Conservation (phyloP, 2,329 filamentous ascomycete genomes). For the Cytospora chrysosperma region DNA sequence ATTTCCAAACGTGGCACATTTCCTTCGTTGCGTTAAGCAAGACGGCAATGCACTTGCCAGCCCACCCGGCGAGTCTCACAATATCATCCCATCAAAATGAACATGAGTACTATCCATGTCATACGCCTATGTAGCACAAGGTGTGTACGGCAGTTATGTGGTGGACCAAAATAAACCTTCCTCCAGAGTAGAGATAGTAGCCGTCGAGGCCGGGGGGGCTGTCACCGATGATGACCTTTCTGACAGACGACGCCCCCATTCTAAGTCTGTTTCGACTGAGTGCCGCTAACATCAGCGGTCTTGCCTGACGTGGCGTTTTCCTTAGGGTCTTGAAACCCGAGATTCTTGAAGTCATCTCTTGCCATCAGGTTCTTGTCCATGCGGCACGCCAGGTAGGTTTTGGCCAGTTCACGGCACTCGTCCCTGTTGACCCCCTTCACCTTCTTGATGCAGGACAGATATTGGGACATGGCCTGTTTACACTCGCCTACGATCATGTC, state of each 20-base stretch:
- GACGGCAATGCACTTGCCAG: background rate
- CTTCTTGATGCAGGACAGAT: conserved; percentile 83
- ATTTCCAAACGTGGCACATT: background rate
- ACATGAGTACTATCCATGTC: background rate
- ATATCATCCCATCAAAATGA: background rate
- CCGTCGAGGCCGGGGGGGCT: background rate
- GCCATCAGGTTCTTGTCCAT: conserved; percentile 99
- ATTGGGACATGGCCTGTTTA: conserved; percentile 81
- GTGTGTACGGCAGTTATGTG: background rate
- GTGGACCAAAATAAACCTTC: background rate
- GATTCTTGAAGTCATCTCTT: conserved; percentile 88
- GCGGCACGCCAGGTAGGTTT: conserved; percentile 83
- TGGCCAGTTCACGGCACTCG: conserved; percentile 81
- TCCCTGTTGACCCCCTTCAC: conserved; percentile 82
- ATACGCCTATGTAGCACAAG: background rate
- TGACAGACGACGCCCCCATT: no score
- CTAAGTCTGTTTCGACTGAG: conserved; percentile 32
- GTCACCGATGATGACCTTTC: background rate
- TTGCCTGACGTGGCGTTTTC: conserved; percentile 32
- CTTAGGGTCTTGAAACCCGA: conserved; percentile 66
- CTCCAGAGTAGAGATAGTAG: background rate
- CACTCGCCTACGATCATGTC: conserved; percentile 69
- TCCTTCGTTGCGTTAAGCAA: background rate
- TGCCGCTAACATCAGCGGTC: conserved; percentile 27
- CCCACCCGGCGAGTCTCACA: background rate